phyloP scores from a whole-genome alignment of 192 early-diverging fungal genomes.

The Coemansia sp. region DNA sequence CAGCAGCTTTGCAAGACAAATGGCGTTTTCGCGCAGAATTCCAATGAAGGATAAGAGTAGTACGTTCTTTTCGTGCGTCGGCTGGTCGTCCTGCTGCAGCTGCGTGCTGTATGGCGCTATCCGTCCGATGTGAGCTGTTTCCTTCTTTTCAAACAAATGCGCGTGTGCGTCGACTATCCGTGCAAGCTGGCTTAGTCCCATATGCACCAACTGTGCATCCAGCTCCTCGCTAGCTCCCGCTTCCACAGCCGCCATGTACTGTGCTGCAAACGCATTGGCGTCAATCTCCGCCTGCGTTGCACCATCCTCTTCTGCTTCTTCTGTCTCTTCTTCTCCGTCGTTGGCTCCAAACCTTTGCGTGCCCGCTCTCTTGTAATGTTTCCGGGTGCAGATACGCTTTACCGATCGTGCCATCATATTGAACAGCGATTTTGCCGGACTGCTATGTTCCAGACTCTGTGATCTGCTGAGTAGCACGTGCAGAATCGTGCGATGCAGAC shows the following conservation, averaged over 20 bases:
- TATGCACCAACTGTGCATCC: slow-evolving; percentile 5
- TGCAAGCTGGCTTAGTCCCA: slow-evolving; percentile 32
- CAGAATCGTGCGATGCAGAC: slow-evolving; percentile 25
- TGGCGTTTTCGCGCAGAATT: slow-evolving; percentile 37
- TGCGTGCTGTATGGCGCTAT: slow-evolving; percentile 25
- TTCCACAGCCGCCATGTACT: not conserved
- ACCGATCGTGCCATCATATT: slow-evolving; percentile 19
- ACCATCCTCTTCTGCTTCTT: too few relatives aligned
- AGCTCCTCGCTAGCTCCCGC: slow-evolving; percentile 3
- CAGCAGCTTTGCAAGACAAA: slow-evolving; percentile 21
- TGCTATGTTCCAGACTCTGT: slow-evolving; percentile 17
- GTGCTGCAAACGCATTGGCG: not conserved
- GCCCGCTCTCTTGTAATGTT: not conserved
- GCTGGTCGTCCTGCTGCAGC: slow-evolving; percentile 4
- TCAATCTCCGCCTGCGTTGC: not conserved
- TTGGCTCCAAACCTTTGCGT: not conserved
- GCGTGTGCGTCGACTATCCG: slow-evolving; percentile 20
- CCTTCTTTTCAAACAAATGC: slow-evolving; percentile 23
- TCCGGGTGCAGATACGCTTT: not conserved
- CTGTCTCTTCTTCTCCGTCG: too few relatives aligned
- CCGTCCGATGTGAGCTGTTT: slow-evolving; percentile 19
- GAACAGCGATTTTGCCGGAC: slow-evolving; percentile 32
- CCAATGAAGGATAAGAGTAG: slow-evolving; percentile 47
- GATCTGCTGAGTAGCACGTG: slow-evolving; percentile 21
- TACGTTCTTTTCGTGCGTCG: slow-evolving; percentile 26